A percentile compares a stretch with the other conserved stretches of the same genome.
phyloP scores from a whole-genome alignment of 805 yeast species.

The Kodamaea restingae region DNA sequence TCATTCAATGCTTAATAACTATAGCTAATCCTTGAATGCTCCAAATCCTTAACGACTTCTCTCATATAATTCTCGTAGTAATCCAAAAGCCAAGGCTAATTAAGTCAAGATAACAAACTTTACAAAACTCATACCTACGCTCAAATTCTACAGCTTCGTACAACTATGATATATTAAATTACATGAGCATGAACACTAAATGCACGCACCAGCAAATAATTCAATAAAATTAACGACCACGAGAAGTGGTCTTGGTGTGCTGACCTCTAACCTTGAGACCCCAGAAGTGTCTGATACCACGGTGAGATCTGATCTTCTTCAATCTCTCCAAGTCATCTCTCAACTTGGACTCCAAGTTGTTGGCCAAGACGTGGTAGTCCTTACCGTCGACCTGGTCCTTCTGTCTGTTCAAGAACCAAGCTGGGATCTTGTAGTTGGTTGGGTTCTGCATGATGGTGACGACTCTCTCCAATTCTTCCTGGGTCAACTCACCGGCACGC shows the following conservation, averaged over 20 bases:
- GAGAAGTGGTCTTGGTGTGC: conserved; percentile 99
- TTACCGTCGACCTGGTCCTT: conserved; percentile 97
- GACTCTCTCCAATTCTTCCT: conserved; percentile 99
- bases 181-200: conserved; percentile 9
- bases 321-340: conserved; percentile 99
- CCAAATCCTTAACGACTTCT: too few species aligned
- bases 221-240: conserved; percentile 54
- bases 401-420: conserved; percentile 99
- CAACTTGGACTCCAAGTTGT: conserved; percentile 98
- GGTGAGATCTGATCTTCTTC: conserved; percentile 99
- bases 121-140: too few species aligned
- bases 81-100: too few species aligned
- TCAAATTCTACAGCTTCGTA: not conserved
- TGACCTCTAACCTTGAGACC: conserved; percentile 99
- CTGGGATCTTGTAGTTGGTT: conserved; percentile 97
- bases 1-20: too few species aligned
- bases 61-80: too few species aligned
- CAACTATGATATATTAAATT: conserved; percentile 12
- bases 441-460: conserved; percentile 99
- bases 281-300: conserved; percentile 99
- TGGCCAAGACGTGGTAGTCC: conserved; percentile 98
- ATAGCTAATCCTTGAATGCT: too few species aligned
- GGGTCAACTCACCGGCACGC: conserved; percentile 99
- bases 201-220: conserved; percentile 14
- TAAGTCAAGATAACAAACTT: too few species aligned